phyloP scores from a whole-genome alignment of 1,284 basidiomycete genomes.

The Trichosporon faecale region DNA sequence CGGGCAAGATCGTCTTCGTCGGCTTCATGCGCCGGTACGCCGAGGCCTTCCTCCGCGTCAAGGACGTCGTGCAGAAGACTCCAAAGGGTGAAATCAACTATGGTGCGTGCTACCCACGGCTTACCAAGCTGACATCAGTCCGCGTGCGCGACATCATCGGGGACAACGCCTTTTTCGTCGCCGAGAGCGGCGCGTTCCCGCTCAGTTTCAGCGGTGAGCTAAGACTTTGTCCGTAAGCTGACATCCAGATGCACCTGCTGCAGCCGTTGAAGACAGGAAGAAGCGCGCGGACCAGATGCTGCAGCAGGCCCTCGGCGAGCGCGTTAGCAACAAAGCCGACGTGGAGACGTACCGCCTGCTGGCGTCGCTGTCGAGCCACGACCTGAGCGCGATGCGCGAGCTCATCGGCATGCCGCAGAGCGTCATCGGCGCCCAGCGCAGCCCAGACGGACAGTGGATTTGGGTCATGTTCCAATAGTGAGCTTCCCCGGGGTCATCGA shows the following conservation, averaged over 20 bases:
- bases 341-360: constrained; percentile 43
- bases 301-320: constrained; percentile 32
- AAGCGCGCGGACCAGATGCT: constrained; percentile 21
- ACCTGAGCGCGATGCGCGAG: constrained; percentile 54
- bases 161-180: constrained; percentile 49
- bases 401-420: constrained; percentile 47
- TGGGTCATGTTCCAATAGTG: constrained; percentile 23
- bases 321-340: constrained; percentile 30
- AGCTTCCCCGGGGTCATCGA: not conserved
- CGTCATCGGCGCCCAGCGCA: constrained; percentile 35
- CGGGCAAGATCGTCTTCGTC: constrained; percentile 36
- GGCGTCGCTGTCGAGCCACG: constrained; percentile 48
- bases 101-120: constrained; percentile 5
- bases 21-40: constrained; percentile 54
- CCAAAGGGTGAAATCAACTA: constrained; percentile 14
- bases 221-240: constrained; percentile 21
- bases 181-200: constrained; percentile 20
- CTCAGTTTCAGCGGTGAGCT: constrained; percentile 15
- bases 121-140: constrained; percentile 19
- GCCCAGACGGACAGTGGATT: constrained; percentile 16
- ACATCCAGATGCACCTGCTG: constrained; percentile 43
- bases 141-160: constrained; percentile 54
- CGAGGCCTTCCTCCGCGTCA: constrained; percentile 45
- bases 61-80: constrained; percentile 33
- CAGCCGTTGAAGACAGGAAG: constrained; percentile 26